These are phyloP conservation scores for Nephelium lappaceum DNA, from an alignment of 345 rosid species.

Conservation along the genomic window DNA sequence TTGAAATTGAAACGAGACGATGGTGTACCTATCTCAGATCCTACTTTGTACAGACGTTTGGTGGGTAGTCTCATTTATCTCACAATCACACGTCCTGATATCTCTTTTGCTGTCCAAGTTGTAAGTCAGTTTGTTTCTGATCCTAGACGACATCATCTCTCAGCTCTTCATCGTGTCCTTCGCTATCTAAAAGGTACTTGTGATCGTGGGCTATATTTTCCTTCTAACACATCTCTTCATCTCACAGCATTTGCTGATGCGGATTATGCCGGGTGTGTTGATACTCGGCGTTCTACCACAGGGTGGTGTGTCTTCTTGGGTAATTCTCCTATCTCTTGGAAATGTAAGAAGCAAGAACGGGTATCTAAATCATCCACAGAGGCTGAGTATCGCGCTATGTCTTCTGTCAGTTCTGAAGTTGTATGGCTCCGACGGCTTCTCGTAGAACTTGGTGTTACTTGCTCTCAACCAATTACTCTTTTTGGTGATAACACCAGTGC, in stretches of 20 bases:
- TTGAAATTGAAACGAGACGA: neutral
- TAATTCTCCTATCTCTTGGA: neutral
- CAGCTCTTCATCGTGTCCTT: neutral
- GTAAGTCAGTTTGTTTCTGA: neutral
- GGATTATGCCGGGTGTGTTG: neutral
- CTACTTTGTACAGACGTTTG: neutral
- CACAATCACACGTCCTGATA: too few species aligned
- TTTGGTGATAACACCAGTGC: too few species aligned
- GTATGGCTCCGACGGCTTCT: neutral
- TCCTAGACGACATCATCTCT: neutral
- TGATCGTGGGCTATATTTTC: neutral
- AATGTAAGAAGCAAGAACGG: neutral
- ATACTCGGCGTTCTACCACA: neutral
- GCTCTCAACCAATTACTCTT: too few species aligned
- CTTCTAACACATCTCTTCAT: neutral
- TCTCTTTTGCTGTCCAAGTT: neutral
- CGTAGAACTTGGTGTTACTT: neutral
- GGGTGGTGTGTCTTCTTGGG: neutral
- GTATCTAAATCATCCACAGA: neutral
- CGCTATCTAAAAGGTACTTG: neutral
- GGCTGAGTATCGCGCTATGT: neutral
- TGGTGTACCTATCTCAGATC: neutral
- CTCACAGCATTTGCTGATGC: too few species aligned
- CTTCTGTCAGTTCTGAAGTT: neutral
- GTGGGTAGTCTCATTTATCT: too few species aligned